A percentile compares a stretch with the other conserved stretches of the same genome.
Conservation (phyloP, 2,329 filamentous ascomycete species). For the Penicillium rolfsii region DNA sequence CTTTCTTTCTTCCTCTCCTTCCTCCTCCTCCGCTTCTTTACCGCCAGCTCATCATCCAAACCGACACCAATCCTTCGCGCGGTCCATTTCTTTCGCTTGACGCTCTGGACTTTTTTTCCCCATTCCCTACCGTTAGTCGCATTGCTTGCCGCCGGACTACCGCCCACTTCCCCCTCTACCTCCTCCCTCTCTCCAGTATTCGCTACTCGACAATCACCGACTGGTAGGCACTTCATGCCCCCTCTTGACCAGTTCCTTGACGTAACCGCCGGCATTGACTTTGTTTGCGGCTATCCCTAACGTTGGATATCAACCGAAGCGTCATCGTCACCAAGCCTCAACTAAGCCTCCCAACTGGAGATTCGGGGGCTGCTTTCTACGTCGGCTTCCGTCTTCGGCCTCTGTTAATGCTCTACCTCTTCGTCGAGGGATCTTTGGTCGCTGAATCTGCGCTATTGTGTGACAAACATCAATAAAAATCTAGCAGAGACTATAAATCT, state of each 20-base stretch:
- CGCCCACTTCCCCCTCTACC: constrained; percentile 1
- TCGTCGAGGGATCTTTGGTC: constrained; percentile 10
- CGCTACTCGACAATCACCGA: background rate
- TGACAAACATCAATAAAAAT: background rate
- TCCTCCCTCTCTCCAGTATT: constrained; percentile 6
- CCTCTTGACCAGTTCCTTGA: background rate
- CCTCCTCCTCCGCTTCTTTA: constrained; percentile 14
- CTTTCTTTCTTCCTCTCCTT: constrained; percentile 11
- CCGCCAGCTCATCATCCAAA: background rate
- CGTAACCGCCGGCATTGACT: background rate
- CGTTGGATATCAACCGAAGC: background rate
- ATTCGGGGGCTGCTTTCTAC: background rate
- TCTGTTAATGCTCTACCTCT: constrained; percentile 17
- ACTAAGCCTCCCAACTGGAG: background rate
- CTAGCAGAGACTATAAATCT: background rate
- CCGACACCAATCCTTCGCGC: constrained; percentile 2
- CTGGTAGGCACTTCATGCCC: background rate
- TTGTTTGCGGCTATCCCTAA: background rate
- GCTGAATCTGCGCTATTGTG: constrained; percentile 9
- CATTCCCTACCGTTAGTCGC: constrained; percentile 16
- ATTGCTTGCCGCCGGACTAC: constrained; percentile 21
- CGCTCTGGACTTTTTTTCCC: constrained; percentile 4
- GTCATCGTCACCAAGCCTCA: constrained; percentile 2
- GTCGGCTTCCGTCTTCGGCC: constrained; percentile 3
- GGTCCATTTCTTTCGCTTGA: constrained; percentile 17